Percentiles rank a stretch among this genome's conserved stretches.
These are phyloP conservation scores for Hygrocybe coccinea DNA, from an alignment of 768 basidiomycete species.

Conservation along the genomic window DNA sequence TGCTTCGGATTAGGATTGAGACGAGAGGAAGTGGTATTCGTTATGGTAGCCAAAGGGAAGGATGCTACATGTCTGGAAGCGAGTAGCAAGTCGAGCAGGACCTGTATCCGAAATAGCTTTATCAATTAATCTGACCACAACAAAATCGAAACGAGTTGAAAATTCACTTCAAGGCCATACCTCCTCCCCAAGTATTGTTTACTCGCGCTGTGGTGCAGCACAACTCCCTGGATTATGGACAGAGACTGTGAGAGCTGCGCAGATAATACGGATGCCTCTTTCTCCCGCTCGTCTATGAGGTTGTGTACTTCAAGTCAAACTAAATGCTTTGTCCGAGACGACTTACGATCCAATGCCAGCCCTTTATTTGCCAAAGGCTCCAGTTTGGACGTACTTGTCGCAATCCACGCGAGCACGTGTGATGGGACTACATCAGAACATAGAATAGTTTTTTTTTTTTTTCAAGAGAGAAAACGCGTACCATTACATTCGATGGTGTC, in stretches of 20 bases:
- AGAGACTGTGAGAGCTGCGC: constrained; percentile 56
- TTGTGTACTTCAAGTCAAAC: too few species aligned
- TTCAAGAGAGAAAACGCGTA: constrained; percentile 32
- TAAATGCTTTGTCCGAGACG: constrained; percentile 8
- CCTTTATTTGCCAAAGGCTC: constrained; percentile 47
- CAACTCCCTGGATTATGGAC: constrained; percentile 71
- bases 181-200: constrained; percentile 67
- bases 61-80: constrained; percentile 59
- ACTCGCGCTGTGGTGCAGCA: constrained; percentile 60
- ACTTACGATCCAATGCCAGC: constrained; percentile 40
- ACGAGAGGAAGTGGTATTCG: constrained; percentile 16
- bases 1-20: constrained; percentile 14
- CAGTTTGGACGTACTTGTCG: constrained; percentile 43
- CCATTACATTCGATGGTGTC: constrained; percentile 81
- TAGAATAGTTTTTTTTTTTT: neutral
- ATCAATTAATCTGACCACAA: neutral
- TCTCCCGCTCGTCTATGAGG: constrained; percentile 33
- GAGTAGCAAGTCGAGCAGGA: constrained; percentile 66
- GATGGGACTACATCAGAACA: constrained; percentile 55
- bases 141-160: neutral
- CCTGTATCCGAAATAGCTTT: constrained; percentile 40
- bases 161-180: constrained; percentile 60
- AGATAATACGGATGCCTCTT: constrained; percentile 46
- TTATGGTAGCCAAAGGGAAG: constrained; percentile 24
- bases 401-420: constrained; percentile 60